phyloP scores from a whole-genome alignment of 2,329 filamentous ascomycete genomes.

The Pestalotiopsis sp. region DNA sequence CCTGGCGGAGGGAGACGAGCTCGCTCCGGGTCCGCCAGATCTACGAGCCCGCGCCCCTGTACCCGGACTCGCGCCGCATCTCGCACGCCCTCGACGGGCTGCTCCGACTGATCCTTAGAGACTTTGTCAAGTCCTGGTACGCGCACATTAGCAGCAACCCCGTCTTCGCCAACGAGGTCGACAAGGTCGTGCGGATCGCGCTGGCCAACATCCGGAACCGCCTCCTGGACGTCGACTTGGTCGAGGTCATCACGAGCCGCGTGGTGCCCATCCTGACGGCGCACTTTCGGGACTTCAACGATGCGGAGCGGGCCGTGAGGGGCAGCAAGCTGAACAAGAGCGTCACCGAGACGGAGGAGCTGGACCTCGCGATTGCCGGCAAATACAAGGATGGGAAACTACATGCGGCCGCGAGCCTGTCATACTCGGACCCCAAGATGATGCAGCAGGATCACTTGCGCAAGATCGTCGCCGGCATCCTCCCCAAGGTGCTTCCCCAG shows the following conservation, averaged over 20 bases:
- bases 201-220: slow-evolving; percentile 73
- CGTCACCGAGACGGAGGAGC: slow-evolving; percentile 93
- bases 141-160: slow-evolving; percentile 79
- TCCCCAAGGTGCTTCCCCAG: slow-evolving; percentile 75
- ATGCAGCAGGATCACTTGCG: slow-evolving; percentile 90
- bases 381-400: slow-evolving; percentile 90
- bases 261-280: slow-evolving; percentile 86
- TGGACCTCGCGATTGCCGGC: slow-evolving; percentile 92
- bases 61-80: slow-evolving; percentile 74
- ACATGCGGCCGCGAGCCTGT: slow-evolving; percentile 81
- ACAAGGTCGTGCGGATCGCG: slow-evolving; percentile 75
- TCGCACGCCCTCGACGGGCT: slow-evolving; percentile 81
- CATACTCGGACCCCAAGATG: slow-evolving; percentile 81
- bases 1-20: slow-evolving; percentile 73
- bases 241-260: slow-evolving; percentile 79
- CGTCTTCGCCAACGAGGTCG: slow-evolving; percentile 83
- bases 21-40: slow-evolving; percentile 66
- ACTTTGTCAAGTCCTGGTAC: slow-evolving; percentile 92
- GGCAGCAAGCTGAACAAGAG: slow-evolving; percentile 86
- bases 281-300: slow-evolving; percentile 88
- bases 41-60: slow-evolving; percentile 72
- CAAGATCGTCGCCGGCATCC: slow-evolving; percentile 68
- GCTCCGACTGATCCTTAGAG: slow-evolving; percentile 74
- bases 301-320: slow-evolving; percentile 84
- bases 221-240: slow-evolving; percentile 76